phyloP scores from a whole-genome alignment of 352 stramenopile genomes.

The Phytophthora chlamydospora region DNA sequence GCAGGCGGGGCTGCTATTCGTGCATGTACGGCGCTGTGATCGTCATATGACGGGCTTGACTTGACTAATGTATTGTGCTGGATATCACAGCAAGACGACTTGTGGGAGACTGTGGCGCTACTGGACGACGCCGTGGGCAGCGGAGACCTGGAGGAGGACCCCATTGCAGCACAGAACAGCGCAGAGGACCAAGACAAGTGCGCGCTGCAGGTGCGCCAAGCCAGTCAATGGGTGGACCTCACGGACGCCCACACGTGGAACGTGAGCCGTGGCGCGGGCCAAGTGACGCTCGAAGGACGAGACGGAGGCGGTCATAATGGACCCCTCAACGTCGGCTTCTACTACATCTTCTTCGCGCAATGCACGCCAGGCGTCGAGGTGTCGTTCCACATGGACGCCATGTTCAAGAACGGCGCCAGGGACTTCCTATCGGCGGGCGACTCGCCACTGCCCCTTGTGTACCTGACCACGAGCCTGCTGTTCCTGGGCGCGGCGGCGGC shows the following conservation, averaged over 20 bases:
- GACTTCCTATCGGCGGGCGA: constrained; percentile 91
- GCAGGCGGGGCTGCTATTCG: constrained; percentile 59
- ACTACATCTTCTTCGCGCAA: constrained; percentile 89
- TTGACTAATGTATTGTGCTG: background rate
- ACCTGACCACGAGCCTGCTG: constrained; percentile 75
- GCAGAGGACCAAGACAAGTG: constrained; percentile 34
- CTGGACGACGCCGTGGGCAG: constrained; percentile 41
- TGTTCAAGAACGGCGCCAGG: constrained; percentile 78
- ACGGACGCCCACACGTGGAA: constrained; percentile 58
- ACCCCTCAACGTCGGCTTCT: constrained; percentile 67
- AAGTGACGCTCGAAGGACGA: constrained; percentile 20
- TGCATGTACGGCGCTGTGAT: constrained; percentile 54
- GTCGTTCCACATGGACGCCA: constrained; percentile 90
- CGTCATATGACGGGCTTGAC: background rate
- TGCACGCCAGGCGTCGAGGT: constrained; percentile 77
- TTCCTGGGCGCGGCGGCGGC: constrained; percentile 59
- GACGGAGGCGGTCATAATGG: constrained; percentile 20
- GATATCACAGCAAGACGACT: constrained; percentile 52
- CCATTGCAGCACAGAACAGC: background rate
- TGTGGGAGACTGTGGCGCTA: constrained; percentile 63
- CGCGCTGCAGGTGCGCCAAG: constrained; percentile 50
- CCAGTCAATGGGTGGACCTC: constrained; percentile 71
- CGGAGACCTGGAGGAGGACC: constrained; percentile 28
- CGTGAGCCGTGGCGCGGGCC: constrained; percentile 44
- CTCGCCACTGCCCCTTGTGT: constrained; percentile 84